Conservation (phyloP, 805 yeast species). For the Zygotorulaspora florentina region DNA sequence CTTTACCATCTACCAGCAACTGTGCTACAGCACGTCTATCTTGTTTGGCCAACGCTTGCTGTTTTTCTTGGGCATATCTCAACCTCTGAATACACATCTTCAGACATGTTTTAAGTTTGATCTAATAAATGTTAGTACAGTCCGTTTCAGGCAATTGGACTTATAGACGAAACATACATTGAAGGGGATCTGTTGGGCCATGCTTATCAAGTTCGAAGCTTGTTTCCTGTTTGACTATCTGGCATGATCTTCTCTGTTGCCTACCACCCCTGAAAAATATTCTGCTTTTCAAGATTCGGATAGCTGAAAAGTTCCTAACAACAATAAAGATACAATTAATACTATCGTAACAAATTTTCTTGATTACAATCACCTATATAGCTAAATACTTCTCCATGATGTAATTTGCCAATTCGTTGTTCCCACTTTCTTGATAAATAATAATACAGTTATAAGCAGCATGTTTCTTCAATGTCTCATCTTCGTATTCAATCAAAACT, state of each 20-base stretch:
- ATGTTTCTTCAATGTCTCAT: conserved; percentile 62
- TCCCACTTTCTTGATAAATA: conserved; percentile 74
- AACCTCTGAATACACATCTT: conserved; percentile 71
- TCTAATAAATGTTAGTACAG: conserved; percentile 12
- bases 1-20: conserved; percentile 62
- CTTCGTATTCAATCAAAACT: conserved; percentile 53
- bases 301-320: neutral
- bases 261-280: neutral
- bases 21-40: conserved; percentile 70
- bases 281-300: neutral
- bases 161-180: conserved; percentile 14
- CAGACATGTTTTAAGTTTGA: conserved; percentile 32
- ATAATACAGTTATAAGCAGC: conserved; percentile 82
- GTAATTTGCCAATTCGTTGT: conserved; percentile 55
- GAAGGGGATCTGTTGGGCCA: conserved; percentile 21
- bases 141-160: neutral
- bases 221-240: neutral
- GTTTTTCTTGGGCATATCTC: conserved; percentile 68
- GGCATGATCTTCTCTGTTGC: neutral
- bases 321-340: neutral
- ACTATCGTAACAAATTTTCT: too few species aligned
- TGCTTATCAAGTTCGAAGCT: neutral
- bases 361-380: conserved; percentile 34
- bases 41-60: conserved; percentile 69
- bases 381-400: conserved; percentile 64